phyloP scores from a whole-genome alignment of 495 filamentous ascomycete genomes.

The Tirmania nivea region DNA sequence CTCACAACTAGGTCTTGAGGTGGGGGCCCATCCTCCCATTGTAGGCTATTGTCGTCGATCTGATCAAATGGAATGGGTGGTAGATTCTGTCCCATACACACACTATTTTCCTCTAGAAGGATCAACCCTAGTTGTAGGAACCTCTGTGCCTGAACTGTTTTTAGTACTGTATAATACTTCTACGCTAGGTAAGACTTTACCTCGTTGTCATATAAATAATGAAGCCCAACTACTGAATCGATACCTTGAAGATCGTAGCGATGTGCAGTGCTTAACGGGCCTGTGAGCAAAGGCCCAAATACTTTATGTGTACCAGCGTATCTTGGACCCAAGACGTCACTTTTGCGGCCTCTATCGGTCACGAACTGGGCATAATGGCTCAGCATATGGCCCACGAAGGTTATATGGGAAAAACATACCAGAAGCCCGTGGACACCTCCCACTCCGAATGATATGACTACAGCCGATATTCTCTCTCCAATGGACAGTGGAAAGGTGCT shows the following conservation, averaged over 20 bases:
- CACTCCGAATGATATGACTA: conserved; percentile 16
- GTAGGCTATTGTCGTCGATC: conserved; percentile 5
- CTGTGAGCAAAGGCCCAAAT: conserved; percentile 9
- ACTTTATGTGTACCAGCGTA: conserved; percentile 19
- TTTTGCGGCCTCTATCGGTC: conserved; percentile 5
- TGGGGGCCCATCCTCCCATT: conserved; percentile 16
- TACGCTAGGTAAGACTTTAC: not conserved
- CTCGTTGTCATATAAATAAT: conserved; percentile 19
- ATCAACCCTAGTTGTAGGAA: conserved; percentile 18
- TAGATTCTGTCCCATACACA: not conserved
- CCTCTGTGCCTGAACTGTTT: conserved; percentile 5
- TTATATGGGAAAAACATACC: conserved; percentile 3
- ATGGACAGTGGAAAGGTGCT: conserved; percentile 5
- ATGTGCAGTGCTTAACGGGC: not conserved
- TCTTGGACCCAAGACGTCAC: conserved; percentile 15
- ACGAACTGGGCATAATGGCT: too few relatives aligned
- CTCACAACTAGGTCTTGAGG: conserved; percentile 10
- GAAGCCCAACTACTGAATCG: conserved; percentile 12
- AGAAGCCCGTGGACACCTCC: conserved; percentile 16
- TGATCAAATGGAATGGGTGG: conserved; percentile 14
- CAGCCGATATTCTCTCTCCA: conserved; percentile 9
- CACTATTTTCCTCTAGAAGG: conserved; percentile 1
- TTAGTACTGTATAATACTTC: not conserved
- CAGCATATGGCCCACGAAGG: not conserved
- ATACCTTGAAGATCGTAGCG: conserved; percentile 8